These are phyloP conservation scores for Mycena metata DNA, from an alignment of 768 basidiomycete species.

Conservation along the genomic window DNA sequence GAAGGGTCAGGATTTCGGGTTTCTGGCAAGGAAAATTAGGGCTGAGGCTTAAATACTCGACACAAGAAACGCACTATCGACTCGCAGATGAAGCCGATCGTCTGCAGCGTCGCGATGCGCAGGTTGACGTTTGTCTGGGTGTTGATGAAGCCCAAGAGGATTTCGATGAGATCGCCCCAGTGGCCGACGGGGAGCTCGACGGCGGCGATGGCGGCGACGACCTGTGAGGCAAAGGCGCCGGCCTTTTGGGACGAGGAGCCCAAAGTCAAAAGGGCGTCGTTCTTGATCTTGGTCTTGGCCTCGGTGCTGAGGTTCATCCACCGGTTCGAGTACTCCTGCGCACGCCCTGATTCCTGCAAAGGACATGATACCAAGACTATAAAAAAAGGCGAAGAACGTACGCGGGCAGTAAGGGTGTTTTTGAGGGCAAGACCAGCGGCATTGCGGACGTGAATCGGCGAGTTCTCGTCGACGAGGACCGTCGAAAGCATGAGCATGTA, in stretches of 20 bases:
- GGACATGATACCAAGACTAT: constrained; percentile 35
- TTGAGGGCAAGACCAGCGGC: constrained; percentile 98
- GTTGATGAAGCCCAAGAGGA: constrained; percentile 89
- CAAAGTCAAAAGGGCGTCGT: constrained; percentile 86
- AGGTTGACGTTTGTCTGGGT: constrained; percentile 78
- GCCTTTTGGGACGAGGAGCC: constrained; percentile 79
- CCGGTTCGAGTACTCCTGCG: constrained; percentile 79
- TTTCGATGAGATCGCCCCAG: constrained; percentile 92
- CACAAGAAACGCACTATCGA: constrained; percentile 78
- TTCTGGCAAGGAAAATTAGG: constrained; percentile 65
- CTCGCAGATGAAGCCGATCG: constrained; percentile 98
- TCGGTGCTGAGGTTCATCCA: constrained; percentile 85
- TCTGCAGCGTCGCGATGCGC: constrained; percentile 89
- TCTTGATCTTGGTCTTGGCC: constrained; percentile 87
- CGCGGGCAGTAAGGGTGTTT: constrained; percentile 92
- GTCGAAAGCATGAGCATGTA: constrained; percentile 93
- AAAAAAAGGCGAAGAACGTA: constrained; percentile 60
- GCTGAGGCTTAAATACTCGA: constrained; percentile 28
- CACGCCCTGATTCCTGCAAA: constrained; percentile 78
- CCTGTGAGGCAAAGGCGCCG: constrained; percentile 91
- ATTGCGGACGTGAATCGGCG: constrained; percentile 82
- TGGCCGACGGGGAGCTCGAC: constrained; percentile 91
- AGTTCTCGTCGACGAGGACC: constrained; percentile 84
- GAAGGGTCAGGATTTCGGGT: constrained; percentile 89
- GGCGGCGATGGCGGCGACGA: constrained; percentile 93